Percentiles rank a stretch among this genome's conserved stretches.
These are phyloP conservation scores for Tulasnella sp. DNA, from an alignment of 768 basidiomycete genomes.

Conservation along the genomic window DNA sequence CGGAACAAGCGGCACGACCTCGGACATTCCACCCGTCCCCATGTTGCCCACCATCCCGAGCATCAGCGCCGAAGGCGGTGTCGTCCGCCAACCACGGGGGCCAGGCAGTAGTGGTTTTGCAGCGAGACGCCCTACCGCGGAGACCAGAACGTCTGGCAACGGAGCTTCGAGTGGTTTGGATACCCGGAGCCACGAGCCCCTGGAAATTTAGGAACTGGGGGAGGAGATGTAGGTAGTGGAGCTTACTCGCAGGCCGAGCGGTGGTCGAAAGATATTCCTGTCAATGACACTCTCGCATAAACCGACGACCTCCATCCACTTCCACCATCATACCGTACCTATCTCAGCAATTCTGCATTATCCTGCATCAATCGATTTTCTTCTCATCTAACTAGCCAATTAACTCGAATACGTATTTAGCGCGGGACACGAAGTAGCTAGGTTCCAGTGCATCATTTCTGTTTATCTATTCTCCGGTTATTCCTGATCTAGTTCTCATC, in stretches of 20 bases:
- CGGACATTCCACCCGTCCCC: constrained; percentile 69
- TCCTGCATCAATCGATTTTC: neutral
- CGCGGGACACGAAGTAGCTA: neutral
- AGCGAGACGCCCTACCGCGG: constrained; percentile 41
- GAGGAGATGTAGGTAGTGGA: neutral
- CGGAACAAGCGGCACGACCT: constrained; percentile 40
- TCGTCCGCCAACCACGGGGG: constrained; percentile 81
- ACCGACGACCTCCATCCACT: neutral
- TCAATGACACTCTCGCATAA: neutral
- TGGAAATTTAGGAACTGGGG: constrained; percentile 60
- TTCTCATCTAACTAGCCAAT: neutral
- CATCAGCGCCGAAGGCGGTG: constrained; percentile 49
- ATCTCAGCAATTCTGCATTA: neutral
- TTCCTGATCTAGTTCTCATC: neutral
- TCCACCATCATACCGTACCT: neutral
- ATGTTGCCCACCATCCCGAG: constrained; percentile 53
- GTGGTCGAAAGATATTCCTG: neutral
- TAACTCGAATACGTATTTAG: neutral
- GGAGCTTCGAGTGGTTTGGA: constrained; percentile 64
- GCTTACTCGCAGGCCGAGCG: neutral
- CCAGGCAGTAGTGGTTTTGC: constrained; percentile 69
- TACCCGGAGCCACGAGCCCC: constrained; percentile 77
- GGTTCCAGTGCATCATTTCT: neutral
- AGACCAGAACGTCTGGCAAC: constrained; percentile 47
- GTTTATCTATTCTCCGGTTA: constrained; percentile 7